Evolutionary conservation across 1,284 basidiomycete genomes (phyloP), one percentile per base, ranked within the genome.

Genomic region (Fistulinella staudtii): DNA sequence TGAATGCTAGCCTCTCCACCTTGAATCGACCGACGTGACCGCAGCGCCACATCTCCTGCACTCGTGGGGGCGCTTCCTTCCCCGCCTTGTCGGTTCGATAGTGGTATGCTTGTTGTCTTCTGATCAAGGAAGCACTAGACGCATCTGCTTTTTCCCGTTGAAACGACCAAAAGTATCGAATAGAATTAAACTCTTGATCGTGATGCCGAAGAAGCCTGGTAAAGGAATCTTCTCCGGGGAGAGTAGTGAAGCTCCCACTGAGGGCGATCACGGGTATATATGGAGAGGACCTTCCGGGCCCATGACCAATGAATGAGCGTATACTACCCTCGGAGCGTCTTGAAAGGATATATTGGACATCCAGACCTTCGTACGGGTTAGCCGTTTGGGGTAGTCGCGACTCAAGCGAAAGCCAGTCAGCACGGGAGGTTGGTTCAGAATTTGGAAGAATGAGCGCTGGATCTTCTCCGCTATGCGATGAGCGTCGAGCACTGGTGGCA

Each of bases 11-110:
- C 46, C 76, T 68, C 40, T 76, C 74, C 2, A 86, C 79, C 55
- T 72, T 81, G 63, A 82, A 85, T 43, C 73, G 66, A 22, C 86
- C 86, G 22, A 82, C 73, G 36, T 76, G 67, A n/a, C 75, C 71
- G 55, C 80, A 84, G 43, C 71, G 67, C 85, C 86, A 89, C 45
- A 80, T 66, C 54, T 89, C 85, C 49, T 80, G 76, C 8, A 73
- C 64, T 24, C 76, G 73, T 3, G 77, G 63, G 24, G 61, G 56
- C 69, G 78, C 76, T n/a, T 64, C 60, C 37, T 53, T 59, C 13
- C 39, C 53, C 8, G 45, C 46, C 45, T 60, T 64, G 33, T 64
- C 61, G 27, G 57, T 50, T 23, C 43, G 44, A 35, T 47, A 29
- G 11, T 43, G 45, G 10, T 50, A 46, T 5, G 43, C 24, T 41